Base-by-base conservation (phyloP, 495 filamentous ascomycete genomes). In the Astrothelium macrocarpum region DNA sequence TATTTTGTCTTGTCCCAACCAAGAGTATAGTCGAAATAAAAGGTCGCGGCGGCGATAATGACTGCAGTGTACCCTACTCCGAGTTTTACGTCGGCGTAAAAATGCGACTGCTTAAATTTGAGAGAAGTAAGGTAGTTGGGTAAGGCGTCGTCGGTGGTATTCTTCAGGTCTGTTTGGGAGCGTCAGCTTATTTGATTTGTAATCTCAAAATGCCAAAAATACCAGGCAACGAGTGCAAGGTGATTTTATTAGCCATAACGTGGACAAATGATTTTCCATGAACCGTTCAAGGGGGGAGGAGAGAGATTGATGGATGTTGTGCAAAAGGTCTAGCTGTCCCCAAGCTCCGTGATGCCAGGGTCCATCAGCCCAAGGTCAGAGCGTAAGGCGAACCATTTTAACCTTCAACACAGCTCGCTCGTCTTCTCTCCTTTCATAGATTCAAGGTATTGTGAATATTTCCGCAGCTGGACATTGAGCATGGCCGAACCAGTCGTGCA, bases 81-180 rank as follows among this genome's bases (percentile, higher is more conserved):
- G 45, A 97, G 86, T 59, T 90, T 90, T 49, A 94, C 81, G 72
- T 97, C 90, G 69, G 85, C 84, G 53, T 92, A 85, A 64, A 72
- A 79, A 80, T 98, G 86, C 68, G 87, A 85, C 73, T 92, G 91
- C 29, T 75, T 80, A 81, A 95, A 97, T 64, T 84, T 80, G 45
- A 97, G 86, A 23, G 82, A 87, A 74, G 84, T 90, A 59, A 97
- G 85, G 77, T 97, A 97, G 76, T 91, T 88, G n/a, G 87, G 82
- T 58, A 98, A 84, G 62, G 91, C 90, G 71, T 98, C 94, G 79
- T 98, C 94, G 71, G 87, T 89, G 23, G 91, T 95, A 73, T 95
- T 95, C 77, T 97, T 97, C 63, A 98, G 87, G 73, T 96, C 94
- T 56, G 25, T 9, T 56, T 56, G 11, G 25, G 14, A 29, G 7